Percentiles rank a stretch among this genome's conserved stretches.
These are phyloP conservation scores for Paxillus rubicundulus DNA, from an alignment of 768 basidiomycete species.

Conservation along the genomic window DNA sequence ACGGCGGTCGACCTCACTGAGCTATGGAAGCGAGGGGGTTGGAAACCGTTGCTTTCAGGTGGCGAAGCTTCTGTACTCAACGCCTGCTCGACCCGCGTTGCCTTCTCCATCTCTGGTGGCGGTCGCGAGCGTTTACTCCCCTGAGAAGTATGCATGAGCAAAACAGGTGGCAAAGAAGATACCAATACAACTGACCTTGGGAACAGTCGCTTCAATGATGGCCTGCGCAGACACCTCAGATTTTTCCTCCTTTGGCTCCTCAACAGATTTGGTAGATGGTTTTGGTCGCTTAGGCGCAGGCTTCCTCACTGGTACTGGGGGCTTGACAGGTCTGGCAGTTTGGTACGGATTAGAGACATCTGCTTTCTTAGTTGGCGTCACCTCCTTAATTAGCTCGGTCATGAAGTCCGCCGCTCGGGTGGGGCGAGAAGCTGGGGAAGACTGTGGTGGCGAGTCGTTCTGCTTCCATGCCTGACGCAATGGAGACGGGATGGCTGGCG, in stretches of 20 bases:
- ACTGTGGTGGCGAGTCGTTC: slow-evolving; percentile 38
- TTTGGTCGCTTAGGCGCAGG: slow-evolving; percentile 39
- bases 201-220: slow-evolving; percentile 76
- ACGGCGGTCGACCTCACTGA: slow-evolving; percentile 8
- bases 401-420: slow-evolving; percentile 70
- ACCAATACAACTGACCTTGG: slow-evolving; percentile 47
- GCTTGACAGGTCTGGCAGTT: slow-evolving; percentile 61
- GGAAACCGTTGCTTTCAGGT: slow-evolving; percentile 17
- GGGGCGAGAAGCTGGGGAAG: slow-evolving; percentile 35
- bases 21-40: background rate
- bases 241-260: slow-evolving; percentile 30
- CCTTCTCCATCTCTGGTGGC: slow-evolving; percentile 52
- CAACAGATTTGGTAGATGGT: slow-evolving; percentile 32
- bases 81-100: slow-evolving; percentile 6
- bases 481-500: slow-evolving; percentile 69
- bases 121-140: slow-evolving; percentile 79
- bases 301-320: slow-evolving; percentile 44
- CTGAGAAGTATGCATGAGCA: slow-evolving; percentile 33
- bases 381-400: slow-evolving; percentile 69
- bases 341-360: slow-evolving; percentile 81
- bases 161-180: slow-evolving; percentile 6
- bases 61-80: slow-evolving; percentile 9
- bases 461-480: slow-evolving; percentile 70
- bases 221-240: slow-evolving; percentile 52
- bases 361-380: slow-evolving; percentile 58